A percentile compares a stretch with the other conserved stretches of the same genome.
phyloP scores from a whole-genome alignment of 2,329 filamentous ascomycete genomes.

The Fusarium udum region DNA sequence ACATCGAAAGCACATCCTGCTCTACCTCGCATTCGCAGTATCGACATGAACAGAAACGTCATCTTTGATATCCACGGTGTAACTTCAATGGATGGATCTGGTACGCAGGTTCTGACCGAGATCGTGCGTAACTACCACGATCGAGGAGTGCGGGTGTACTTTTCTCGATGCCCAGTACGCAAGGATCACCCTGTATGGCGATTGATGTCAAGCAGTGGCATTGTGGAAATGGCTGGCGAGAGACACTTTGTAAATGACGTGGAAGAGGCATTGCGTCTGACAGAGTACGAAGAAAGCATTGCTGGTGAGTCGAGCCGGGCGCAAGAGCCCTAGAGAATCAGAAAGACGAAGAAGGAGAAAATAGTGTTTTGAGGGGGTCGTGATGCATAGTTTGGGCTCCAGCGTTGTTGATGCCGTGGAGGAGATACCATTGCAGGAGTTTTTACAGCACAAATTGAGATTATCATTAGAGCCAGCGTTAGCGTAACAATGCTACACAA shows the following conservation, averaged over 20 bases:
- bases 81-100: constrained; percentile 90
- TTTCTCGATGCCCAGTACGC: constrained; percentile 65
- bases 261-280: constrained; percentile 82
- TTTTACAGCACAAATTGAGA: neutral
- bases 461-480: constrained; percentile 3
- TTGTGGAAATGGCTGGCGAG: constrained; percentile 81
- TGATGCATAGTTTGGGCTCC: neutral
- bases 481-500: neutral
- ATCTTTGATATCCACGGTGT: constrained; percentile 99
- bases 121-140: constrained; percentile 86
- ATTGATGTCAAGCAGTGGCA: constrained; percentile 81
- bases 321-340: constrained; percentile 2
- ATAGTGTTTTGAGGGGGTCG: neutral
- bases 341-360: neutral
- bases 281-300: constrained; percentile 72
- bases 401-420: constrained; percentile 2
- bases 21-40: constrained; percentile 77
- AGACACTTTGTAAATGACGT: constrained; percentile 84
- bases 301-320: constrained; percentile 38
- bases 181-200: constrained; percentile 69
- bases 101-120: constrained; percentile 88
- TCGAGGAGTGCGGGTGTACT: constrained; percentile 80
- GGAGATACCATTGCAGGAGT: constrained; percentile 24
- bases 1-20: constrained; percentile 86
- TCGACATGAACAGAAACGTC: constrained; percentile 88